Evolutionary conservation across 176 grass and related monocot species (phyloP).

Genomic region (Cenchrus fungigraminus): DNA sequence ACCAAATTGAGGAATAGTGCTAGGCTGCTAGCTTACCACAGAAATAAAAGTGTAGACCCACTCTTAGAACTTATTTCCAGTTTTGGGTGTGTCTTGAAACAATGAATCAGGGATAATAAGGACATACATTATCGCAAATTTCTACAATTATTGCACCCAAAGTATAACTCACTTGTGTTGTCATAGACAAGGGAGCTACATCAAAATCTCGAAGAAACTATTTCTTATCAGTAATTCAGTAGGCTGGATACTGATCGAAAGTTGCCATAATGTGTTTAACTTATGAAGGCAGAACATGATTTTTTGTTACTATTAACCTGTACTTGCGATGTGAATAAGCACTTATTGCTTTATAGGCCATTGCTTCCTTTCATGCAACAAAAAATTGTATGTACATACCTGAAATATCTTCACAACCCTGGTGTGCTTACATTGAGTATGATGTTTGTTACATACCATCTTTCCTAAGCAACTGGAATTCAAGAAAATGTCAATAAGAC

Average conservation of each 20-base stretch:
- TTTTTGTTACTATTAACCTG: not conserved
- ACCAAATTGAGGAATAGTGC: not conserved
- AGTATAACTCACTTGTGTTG: not conserved
- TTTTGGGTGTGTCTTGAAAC: not conserved
- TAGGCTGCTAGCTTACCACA: not conserved
- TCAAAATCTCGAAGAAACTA: not conserved
- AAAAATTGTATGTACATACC: not conserved
- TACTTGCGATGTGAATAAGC: not conserved
- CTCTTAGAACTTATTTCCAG: not conserved
- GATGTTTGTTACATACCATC: not conserved
- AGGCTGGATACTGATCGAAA: not conserved
- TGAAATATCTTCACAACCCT: not conserved
- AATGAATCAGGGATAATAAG: not conserved
- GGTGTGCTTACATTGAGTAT: not conserved
- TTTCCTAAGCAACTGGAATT: constrained; percentile 1
- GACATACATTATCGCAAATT: not conserved
- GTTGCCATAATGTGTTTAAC: not conserved
- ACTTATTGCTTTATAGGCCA: not conserved
- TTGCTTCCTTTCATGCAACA: not conserved
- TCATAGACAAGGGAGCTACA: not conserved
- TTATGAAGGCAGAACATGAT: not conserved
- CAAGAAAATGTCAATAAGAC: not conserved
- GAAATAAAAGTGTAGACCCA: not conserved
- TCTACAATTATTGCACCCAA: not conserved
- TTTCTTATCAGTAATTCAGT: not conserved